Conservation (phyloP, 2,329 filamentous ascomycete species). For the Davidsoniella australis region DNA sequence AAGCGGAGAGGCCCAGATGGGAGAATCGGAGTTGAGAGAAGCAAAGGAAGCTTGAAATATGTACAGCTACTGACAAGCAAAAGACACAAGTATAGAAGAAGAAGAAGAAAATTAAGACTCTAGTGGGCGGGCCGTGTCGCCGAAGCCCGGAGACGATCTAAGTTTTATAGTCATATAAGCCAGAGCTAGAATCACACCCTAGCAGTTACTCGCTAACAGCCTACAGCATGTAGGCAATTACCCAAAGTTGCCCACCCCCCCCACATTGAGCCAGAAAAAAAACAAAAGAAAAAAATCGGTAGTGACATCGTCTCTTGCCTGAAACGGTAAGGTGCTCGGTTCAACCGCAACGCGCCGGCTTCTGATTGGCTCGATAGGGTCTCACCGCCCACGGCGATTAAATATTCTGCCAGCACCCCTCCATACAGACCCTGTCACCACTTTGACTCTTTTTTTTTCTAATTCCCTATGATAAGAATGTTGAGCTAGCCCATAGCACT, state of each 20-base stretch:
- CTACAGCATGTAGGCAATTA: no score
- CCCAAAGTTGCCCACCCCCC: no score
- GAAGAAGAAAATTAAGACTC: conserved; percentile 1
- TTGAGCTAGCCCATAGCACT: no score
- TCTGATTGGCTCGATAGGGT: conserved; percentile 6
- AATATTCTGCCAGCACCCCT: conserved; percentile 7
- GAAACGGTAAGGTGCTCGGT: conserved; percentile 1
- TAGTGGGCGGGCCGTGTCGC: background rate
- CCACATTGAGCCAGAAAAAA: background rate
- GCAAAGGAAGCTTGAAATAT: background rate
- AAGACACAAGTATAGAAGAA: background rate
- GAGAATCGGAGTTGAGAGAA: background rate
- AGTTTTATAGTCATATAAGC: background rate
- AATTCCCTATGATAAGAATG: background rate
- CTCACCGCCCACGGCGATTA: conserved; percentile 6
- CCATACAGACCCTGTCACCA: background rate
- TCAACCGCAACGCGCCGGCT: background rate
- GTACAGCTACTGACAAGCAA: background rate
- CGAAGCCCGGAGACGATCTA: conserved; percentile 11
- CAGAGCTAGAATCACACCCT: no score
- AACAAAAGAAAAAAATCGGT: background rate
- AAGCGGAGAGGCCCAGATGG: background rate
- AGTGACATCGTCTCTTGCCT: background rate
- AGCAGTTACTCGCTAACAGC: no score
- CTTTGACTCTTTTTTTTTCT: background rate